phyloP scores from a whole-genome alignment of 2,329 filamentous ascomycete species.

The Fusarium incarnatum region DNA sequence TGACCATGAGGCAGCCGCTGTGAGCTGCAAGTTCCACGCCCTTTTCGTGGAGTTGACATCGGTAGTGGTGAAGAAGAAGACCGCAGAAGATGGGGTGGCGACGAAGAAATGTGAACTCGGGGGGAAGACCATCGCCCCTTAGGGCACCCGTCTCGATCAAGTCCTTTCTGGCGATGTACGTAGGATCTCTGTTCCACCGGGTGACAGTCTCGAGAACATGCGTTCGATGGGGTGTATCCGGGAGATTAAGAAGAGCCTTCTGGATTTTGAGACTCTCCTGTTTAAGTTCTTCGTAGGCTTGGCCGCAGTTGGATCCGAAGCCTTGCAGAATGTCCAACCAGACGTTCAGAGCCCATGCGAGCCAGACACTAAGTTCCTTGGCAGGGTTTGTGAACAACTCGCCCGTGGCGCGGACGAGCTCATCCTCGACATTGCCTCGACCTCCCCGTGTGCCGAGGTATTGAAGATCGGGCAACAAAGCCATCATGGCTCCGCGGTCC shows the following conservation, averaged over 20 bases:
- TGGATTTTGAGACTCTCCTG: constrained; percentile 33
- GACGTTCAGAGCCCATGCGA: constrained; percentile 30
- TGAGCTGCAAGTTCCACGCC: constrained; percentile 27
- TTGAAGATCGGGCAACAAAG: constrained; percentile 23
- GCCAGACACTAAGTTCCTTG: constrained; percentile 17
- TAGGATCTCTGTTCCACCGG: constrained; percentile 32
- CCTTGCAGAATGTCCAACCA: constrained; percentile 38
- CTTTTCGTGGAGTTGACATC: constrained; percentile 17
- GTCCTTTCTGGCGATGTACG: not conserved
- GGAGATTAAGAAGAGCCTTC: constrained; percentile 26
- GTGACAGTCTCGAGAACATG: constrained; percentile 13
- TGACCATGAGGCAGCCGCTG: constrained; percentile 32
- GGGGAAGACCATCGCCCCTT: not conserved
- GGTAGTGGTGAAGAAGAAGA: constrained; percentile 36
- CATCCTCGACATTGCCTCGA: constrained; percentile 30
- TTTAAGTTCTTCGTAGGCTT: constrained; percentile 6
- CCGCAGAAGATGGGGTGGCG: constrained; percentile 40
- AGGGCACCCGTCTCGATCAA: not conserved
- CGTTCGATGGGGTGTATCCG: not conserved
- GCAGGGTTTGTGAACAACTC: too few relatives aligned
- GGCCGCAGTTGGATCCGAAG: not conserved
- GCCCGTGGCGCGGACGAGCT: constrained; percentile 29
- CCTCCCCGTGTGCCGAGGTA: constrained; percentile 11
- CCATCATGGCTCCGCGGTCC: constrained; percentile 26
- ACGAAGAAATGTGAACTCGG: constrained; percentile 32